A percentile compares a stretch with the other conserved stretches of the same genome.
Evolutionary conservation across 495 filamentous ascomycete species (phyloP).

Genomic region (Alectoria sarmentosa): DNA sequence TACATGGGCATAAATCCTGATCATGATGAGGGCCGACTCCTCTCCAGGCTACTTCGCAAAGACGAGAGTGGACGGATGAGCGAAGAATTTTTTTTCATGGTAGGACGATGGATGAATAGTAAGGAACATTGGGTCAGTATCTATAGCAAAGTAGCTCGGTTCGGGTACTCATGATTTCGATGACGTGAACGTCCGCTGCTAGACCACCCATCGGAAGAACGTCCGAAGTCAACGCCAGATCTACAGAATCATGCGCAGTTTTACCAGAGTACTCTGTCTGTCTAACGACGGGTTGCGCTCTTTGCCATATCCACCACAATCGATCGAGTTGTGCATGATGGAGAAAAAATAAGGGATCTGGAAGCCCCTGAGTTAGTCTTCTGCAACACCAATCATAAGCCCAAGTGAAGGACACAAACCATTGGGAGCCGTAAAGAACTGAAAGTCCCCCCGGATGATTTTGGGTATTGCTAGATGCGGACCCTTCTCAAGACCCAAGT

Average conservation of each 20-base stretch:
- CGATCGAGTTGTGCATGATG: conserved; percentile 52
- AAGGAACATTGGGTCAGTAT: background rate
- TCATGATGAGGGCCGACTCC: no score
- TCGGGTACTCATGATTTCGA: background rate
- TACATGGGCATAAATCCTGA: no score
- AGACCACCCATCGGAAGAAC: background rate
- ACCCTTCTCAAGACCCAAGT: conserved; percentile 24
- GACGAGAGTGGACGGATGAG: no score
- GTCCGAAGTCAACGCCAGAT: background rate
- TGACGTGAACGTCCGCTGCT: background rate
- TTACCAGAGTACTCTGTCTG: conserved; percentile 2
- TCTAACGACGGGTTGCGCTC: conserved; percentile 29
- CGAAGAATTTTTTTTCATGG: no score
- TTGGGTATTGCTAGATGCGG: conserved; percentile 25
- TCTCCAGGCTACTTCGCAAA: no score
- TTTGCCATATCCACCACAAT: conserved; percentile 54
- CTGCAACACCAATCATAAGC: conserved; percentile 13
- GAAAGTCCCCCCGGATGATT: conserved; percentile 26
- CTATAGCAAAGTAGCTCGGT: background rate
- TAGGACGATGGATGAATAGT: no score
- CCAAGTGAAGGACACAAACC: background rate
- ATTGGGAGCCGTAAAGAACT: conserved; percentile 1
- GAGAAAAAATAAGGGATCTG: conserved; percentile 51
- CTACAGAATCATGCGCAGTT: background rate
- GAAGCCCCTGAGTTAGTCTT: background rate